Evolutionary conservation across 352 stramenopile species (phyloP).

Genomic region (Phytophthora colocasiae): DNA sequence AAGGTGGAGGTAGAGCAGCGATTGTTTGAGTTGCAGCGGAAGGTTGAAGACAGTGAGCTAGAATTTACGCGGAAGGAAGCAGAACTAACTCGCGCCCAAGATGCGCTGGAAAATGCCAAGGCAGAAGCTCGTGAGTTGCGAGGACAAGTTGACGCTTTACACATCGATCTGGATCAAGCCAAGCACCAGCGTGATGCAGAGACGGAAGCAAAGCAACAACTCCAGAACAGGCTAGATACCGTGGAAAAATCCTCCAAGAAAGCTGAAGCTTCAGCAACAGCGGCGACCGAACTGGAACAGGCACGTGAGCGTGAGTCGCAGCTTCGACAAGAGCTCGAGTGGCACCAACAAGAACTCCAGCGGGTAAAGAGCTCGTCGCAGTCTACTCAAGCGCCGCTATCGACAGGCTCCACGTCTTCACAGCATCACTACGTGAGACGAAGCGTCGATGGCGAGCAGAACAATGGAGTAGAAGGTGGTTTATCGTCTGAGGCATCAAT

Average conservation of each 20-base stretch:
- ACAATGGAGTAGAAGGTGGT: constrained; percentile 14
- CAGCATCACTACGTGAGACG: constrained; percentile 25
- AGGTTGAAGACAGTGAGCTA: constrained; percentile 46
- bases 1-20: constrained; percentile 49
- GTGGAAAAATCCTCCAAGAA: constrained; percentile 19
- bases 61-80: constrained; percentile 36
- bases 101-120: constrained; percentile 36
- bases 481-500: constrained; percentile 62
- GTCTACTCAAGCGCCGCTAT: constrained; percentile 17
- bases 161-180: constrained; percentile 61
- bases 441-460: constrained; percentile 29
- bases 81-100: constrained; percentile 45
- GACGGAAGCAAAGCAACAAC: constrained; percentile 41
- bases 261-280: constrained; percentile 10
- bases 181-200: constrained; percentile 51
- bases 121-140: constrained; percentile 49
- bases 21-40: constrained; percentile 40
- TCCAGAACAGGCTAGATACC: constrained; percentile 39
- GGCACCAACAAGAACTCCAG: constrained; percentile 64
- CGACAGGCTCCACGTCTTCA: constrained; percentile 32
- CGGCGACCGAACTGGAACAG: constrained; percentile 49
- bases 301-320: constrained; percentile 49
- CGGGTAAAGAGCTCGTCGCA: constrained; percentile 41
- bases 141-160: constrained; percentile 47
- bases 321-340: constrained; percentile 67